A percentile compares a stretch with the other conserved stretches of the same genome.
Evolutionary conservation across 2,329 filamentous ascomycete species (phyloP).

Genomic region (Pseudogymnoascus sp.): DNA sequence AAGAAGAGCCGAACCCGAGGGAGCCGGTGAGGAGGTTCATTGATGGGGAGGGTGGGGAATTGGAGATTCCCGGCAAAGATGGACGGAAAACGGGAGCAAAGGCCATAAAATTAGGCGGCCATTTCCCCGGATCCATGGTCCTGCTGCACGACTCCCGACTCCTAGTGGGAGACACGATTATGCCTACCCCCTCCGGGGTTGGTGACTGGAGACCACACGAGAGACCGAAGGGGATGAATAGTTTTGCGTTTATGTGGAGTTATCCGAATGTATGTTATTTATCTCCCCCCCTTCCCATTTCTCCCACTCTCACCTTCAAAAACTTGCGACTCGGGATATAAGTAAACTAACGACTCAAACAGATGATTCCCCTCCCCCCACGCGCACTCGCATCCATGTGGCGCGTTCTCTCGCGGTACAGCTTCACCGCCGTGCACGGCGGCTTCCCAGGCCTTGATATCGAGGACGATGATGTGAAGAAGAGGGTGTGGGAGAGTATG

Average conservation of each 20-base stretch:
- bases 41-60: constrained; percentile 33
- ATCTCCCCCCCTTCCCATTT: constrained; percentile 9
- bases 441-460: constrained; percentile 61
- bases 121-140: constrained; percentile 71
- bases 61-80: constrained; percentile 31
- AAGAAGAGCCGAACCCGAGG: constrained; percentile 30
- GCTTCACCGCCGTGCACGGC: constrained; percentile 62
- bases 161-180: constrained; percentile 72
- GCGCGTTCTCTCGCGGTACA: constrained; percentile 53
- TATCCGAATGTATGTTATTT: constrained; percentile 52
- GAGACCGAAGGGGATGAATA: constrained; percentile 42
- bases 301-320: not conserved
- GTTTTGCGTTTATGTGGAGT: constrained; percentile 70
- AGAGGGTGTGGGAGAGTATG: constrained; percentile 66
- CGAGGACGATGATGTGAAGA: constrained; percentile 48
- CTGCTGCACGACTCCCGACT: constrained; percentile 55
- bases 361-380: constrained; percentile 61
- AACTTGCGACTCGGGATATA: constrained; percentile 11
- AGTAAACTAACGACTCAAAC: constrained; percentile 14
- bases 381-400: constrained; percentile 63
- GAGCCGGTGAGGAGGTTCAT: constrained; percentile 44
- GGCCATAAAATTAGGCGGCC: constrained; percentile 67
- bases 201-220: constrained; percentile 40
- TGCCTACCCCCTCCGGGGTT: constrained; percentile 58
- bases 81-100: constrained; percentile 43